Evolutionary conservation across 2,329 filamentous ascomycete species (phyloP), one percentile per base, ranked within the genome.

Genomic region (Colletotrichum sp.): DNA sequence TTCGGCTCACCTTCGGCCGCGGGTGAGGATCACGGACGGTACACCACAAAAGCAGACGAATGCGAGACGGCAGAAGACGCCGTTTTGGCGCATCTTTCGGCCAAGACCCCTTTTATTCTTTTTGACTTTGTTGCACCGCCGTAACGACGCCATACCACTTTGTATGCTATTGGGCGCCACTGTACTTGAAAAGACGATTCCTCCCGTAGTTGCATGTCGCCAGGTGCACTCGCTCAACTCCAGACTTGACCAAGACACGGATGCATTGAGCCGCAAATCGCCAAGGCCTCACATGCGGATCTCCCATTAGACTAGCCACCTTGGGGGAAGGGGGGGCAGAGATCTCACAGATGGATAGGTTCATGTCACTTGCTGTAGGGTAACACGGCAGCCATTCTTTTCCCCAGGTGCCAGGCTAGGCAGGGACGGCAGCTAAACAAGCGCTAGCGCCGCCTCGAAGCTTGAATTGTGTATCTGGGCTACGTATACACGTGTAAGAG

Each of bases 221-320:
- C 18, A 62, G 59, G 8, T 22, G 15, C 62, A 52, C 26, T 68
- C 32, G 44, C 1, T 68, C 36, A 62, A 62, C 28, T 36, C 70
- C 48, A 52, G 70, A 68, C 52, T 52, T 0, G 24, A 26, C 30
- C 57, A 52, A 57, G 22, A n/a, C 30, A 28, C 64, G 63, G 26
- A 34, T 44, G 67, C 59, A 36, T 71, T 59, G 67, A 74, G 71
- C 71, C 67, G 57, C 59, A 48, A 71, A 59, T 34, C 48, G 71
- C 67, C 67, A 71, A 65, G 59, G n/a, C 28, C n/a, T 34, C 22
- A 30, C 24, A 44, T 55, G 44, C 67, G 26, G 59, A 74, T 74
- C 67, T 64, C 32, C 59, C 36, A 24, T 44, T 26, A 24, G 32
- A 57, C 66, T 57, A 59, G 39, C 32, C 30, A 63, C 8, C 55